Percentiles rank a stretch among this genome's conserved stretches.
These are phyloP conservation scores for Gliomastix tumulicola DNA, from an alignment of 2,329 filamentous ascomycete genomes.

Conservation along the genomic window DNA sequence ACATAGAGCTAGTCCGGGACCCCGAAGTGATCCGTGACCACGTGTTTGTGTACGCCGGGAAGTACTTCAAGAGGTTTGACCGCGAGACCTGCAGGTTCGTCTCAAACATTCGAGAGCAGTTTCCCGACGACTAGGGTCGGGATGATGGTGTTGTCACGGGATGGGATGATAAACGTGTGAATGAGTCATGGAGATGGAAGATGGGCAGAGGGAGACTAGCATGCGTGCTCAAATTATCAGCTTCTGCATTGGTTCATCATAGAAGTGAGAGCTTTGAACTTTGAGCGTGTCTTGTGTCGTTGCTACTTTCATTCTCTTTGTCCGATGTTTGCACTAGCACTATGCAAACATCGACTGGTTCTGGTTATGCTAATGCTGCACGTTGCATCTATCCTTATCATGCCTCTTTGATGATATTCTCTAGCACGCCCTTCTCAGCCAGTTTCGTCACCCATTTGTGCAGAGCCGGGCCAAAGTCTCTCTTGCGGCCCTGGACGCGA, in stretches of 20 bases:
- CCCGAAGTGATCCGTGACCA: conserved; percentile 39
- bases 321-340: too few species aligned
- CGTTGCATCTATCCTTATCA: too few species aligned
- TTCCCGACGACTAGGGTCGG: conserved; percentile 69
- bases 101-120: conserved; percentile 74
- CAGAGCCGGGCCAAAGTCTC: conserved; percentile 64
- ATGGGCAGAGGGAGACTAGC: neutral
- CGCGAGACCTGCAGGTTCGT: conserved; percentile 59
- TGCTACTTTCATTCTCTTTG: too few species aligned
- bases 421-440: conserved; percentile 57
- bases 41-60: conserved; percentile 67
- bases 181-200: neutral
- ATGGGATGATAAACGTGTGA: too few species aligned
- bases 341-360: too few species aligned
- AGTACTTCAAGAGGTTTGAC: conserved; percentile 87
- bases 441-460: conserved; percentile 64
- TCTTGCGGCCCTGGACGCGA: conserved; percentile 46
- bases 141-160: too few species aligned
- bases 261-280: too few species aligned
- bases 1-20: conserved; percentile 58
- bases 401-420: conserved; percentile 22
- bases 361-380: too few species aligned
- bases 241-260: too few species aligned
- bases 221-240: too few species aligned
- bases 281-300: too few species aligned